These are phyloP conservation scores for Triadica sebifera DNA, from an alignment of 345 rosid species.

Conservation along the genomic window DNA sequence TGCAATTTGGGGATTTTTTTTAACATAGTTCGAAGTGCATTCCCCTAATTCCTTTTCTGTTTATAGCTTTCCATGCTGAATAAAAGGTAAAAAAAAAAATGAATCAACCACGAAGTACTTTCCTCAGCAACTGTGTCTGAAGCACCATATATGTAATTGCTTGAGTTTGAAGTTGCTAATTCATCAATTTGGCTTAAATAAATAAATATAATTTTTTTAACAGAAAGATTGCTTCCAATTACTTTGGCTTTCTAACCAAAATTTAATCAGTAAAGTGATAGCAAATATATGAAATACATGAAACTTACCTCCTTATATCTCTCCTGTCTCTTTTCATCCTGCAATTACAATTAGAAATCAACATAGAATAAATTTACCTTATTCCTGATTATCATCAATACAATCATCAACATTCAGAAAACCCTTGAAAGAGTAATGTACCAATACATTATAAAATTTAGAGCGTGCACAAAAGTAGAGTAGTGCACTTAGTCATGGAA, in stretches of 20 bases:
- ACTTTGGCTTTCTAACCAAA: neutral
- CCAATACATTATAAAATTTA: neutral
- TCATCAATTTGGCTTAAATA: neutral
- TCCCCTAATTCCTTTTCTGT: neutral
- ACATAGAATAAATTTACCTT: neutral
- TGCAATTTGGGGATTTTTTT: neutral
- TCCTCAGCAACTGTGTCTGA: neutral
- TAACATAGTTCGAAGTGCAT: neutral
- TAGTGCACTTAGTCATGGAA: too few relatives aligned
- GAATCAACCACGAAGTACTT: neutral
- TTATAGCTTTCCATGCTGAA: too few relatives aligned
- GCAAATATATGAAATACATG: neutral
- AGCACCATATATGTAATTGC: neutral
- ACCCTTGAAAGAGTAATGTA: neutral
- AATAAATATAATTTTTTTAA: neutral
- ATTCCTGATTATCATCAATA: neutral
- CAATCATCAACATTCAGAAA: neutral
- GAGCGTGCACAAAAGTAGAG: too few relatives aligned
- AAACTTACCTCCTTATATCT: slow-evolving; percentile 41
- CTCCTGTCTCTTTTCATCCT: slow-evolving; percentile 41
- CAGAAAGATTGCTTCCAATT: too few relatives aligned
- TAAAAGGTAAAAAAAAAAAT: too few relatives aligned
- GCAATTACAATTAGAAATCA: slow-evolving; percentile 22
- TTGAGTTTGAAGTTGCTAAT: neutral
- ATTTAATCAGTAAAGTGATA: neutral